Evolutionary conservation across 345 rosid species (phyloP), one percentile per base, ranked within the genome.

Genomic region (Salix dunnii): DNA sequence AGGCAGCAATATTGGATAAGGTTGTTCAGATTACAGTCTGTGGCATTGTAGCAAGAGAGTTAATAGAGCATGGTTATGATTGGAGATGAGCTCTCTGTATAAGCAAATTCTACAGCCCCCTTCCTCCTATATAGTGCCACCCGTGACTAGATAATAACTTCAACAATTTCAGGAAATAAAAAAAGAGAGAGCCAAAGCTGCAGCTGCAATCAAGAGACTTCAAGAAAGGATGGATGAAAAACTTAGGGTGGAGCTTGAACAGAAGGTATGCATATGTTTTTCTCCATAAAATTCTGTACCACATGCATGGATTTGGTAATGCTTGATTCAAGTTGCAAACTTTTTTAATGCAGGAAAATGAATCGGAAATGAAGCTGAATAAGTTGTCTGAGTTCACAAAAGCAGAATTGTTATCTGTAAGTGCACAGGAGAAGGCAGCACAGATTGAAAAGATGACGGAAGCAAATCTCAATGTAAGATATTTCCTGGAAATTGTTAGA

Each of bases 1-100:
- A 96, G 87, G 99, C 95, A 38, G 98, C 98, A 63, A 88, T 96
- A 61, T 79, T 94, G 82, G 95, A 96, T 79, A 96, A 96, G 99
- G 99, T 96, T 77, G 20, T 73, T 36, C 43, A 46, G 14, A 51
- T 69, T 76, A 76, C 46, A 36, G 40, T 78, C 30, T 69, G 14
- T 51, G 1, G 42, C 71, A 20, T 7, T 27, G 13, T 17, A n/a
- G 14, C 23, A 25, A 30, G 18, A 43, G 25, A 40, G 21, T 25
- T 60, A 8, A 8, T 68, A 58, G 31, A 4, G 3, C 11, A 30
- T 42, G n/a, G 48, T 8, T 28, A 6, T 71, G 25, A 20, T 66
- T 72, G 61, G 73, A 18, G 7, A 27, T 18, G 38, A 46, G 16
- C 58, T 74, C 11, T 65, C 14, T 38, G 67, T 38, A 68, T 55